Evolutionary conservation across 345 rosid species (phyloP).

Genomic region (Garcia nutans): DNA sequence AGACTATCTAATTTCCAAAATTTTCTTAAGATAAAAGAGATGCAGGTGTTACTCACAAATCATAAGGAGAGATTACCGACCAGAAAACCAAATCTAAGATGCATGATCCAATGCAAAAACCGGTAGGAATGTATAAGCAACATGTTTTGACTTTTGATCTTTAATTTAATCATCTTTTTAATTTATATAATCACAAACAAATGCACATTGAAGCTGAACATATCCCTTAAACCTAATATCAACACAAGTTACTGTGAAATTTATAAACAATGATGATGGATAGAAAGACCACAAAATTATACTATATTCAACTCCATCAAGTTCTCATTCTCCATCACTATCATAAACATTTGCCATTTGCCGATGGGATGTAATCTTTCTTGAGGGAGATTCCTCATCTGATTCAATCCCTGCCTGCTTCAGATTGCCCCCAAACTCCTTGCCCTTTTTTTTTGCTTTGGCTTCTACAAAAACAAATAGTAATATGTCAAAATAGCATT

Average conservation of each 20-base stretch:
- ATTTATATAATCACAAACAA: too few relatives aligned
- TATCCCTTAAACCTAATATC: background rate
- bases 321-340: slow-evolving; percentile 67
- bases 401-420: slow-evolving; percentile 84
- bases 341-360: slow-evolving; percentile 84
- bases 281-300: background rate
- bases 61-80: too few relatives aligned
- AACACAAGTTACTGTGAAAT: background rate
- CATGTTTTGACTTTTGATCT: too few relatives aligned
- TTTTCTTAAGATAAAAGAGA: too few relatives aligned
- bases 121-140: too few relatives aligned
- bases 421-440: slow-evolving; percentile 50
- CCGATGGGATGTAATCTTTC: slow-evolving; percentile 69
- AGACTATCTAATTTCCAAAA: too few relatives aligned
- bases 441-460: slow-evolving; percentile 38
- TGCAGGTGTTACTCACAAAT: too few relatives aligned
- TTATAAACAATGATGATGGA: background rate
- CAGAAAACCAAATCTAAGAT: too few relatives aligned
- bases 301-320: background rate
- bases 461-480: slow-evolving; percentile 43
- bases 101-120: too few relatives aligned
- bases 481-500: background rate
- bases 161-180: too few relatives aligned
- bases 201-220: background rate
- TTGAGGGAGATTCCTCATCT: slow-evolving; percentile 82